Percentiles rank a stretch among this genome's conserved stretches.
These are phyloP conservation scores for Termitomyces sp. DNA, from an alignment of 768 basidiomycete genomes.

Conservation along the genomic window DNA sequence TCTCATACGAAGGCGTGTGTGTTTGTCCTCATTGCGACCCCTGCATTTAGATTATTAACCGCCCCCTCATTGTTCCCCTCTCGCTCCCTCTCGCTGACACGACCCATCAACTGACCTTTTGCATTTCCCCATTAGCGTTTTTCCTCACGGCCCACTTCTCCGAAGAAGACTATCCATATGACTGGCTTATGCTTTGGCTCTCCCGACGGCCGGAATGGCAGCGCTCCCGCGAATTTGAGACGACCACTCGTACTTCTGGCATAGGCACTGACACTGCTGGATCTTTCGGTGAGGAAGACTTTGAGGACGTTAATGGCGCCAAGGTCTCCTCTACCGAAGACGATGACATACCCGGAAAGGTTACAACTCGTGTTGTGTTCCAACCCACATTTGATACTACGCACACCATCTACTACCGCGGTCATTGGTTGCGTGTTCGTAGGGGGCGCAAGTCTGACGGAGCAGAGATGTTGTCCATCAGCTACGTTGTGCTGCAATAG, in stretches of 20 bases:
- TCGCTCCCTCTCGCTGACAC: conserved; percentile 18
- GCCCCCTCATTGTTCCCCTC: conserved; percentile 11
- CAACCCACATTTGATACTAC: conserved; percentile 86
- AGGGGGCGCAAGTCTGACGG: conserved; percentile 65
- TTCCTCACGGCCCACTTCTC: conserved; percentile 89
- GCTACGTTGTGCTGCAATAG: conserved; percentile 28
- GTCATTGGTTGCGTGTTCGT: conserved; percentile 77
- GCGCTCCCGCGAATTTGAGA: conserved; percentile 84
- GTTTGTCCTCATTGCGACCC: background rate
- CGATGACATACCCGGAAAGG: conserved; percentile 50
- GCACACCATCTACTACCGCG: conserved; percentile 82
- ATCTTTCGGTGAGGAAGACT: conserved; percentile 51
- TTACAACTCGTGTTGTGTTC: conserved; percentile 79
- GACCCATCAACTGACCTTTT: conserved; percentile 17
- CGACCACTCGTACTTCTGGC: conserved; percentile 69
- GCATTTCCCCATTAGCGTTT: conserved; percentile 45
- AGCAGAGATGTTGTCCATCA: conserved; percentile 73
- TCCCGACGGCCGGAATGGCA: conserved; percentile 84
- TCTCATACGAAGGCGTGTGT: background rate
- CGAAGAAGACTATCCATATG: conserved; percentile 86
- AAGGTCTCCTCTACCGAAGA: conserved; percentile 15
- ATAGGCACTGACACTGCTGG: conserved; percentile 53
- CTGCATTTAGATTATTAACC: conserved; percentile 6
- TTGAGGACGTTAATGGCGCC: conserved; percentile 29
- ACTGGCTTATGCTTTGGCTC: conserved; percentile 90